These are phyloP conservation scores for Trichophaea hybrida DNA, from an alignment of 2,329 filamentous ascomycete genomes.

Conservation along the genomic window DNA sequence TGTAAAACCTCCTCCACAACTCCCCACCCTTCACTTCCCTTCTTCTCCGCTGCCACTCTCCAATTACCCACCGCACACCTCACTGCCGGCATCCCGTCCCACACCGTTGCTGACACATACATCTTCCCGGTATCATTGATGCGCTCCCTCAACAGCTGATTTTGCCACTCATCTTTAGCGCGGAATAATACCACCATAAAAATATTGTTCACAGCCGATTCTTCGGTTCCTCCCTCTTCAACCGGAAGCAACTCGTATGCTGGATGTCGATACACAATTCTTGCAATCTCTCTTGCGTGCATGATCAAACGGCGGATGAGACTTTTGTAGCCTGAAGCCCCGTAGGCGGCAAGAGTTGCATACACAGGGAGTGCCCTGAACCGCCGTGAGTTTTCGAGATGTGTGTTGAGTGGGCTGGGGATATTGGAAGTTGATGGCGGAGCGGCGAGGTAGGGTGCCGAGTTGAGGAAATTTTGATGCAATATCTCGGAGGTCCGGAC, in stretches of 20 bases:
- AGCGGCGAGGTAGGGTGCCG: slow-evolving; percentile 60
- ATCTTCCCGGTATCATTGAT: slow-evolving; percentile 64
- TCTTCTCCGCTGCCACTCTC: slow-evolving; percentile 55
- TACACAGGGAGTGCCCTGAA: slow-evolving; percentile 88
- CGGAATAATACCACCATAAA: slow-evolving; percentile 66
- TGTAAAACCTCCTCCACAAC: slow-evolving; percentile 51
- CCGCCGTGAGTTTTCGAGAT: slow-evolving; percentile 78
- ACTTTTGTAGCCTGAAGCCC: slow-evolving; percentile 49
- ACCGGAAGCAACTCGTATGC: slow-evolving; percentile 53
- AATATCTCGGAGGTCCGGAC: slow-evolving; percentile 44
- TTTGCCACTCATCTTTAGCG: slow-evolving; percentile 50
- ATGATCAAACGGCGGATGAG: slow-evolving; percentile 60
- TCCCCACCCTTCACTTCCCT: slow-evolving; percentile 36
- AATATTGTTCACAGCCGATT: slow-evolving; percentile 38
- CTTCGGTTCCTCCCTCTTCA: slow-evolving; percentile 26
- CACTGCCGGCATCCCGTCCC: slow-evolving; percentile 58
- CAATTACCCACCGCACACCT: slow-evolving; percentile 81
- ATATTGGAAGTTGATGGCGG: slow-evolving; percentile 35
- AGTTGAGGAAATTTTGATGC: slow-evolving; percentile 60
- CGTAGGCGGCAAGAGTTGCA: slow-evolving; percentile 61
- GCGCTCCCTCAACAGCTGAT: slow-evolving; percentile 48
- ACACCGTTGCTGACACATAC: slow-evolving; percentile 70
- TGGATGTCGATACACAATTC: slow-evolving; percentile 45
- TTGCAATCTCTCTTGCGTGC: slow-evolving; percentile 53
- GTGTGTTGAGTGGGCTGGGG: slow-evolving; percentile 72